phyloP scores from a whole-genome alignment of 2,329 filamentous ascomycete genomes.

The Aspergillus texensis region DNA sequence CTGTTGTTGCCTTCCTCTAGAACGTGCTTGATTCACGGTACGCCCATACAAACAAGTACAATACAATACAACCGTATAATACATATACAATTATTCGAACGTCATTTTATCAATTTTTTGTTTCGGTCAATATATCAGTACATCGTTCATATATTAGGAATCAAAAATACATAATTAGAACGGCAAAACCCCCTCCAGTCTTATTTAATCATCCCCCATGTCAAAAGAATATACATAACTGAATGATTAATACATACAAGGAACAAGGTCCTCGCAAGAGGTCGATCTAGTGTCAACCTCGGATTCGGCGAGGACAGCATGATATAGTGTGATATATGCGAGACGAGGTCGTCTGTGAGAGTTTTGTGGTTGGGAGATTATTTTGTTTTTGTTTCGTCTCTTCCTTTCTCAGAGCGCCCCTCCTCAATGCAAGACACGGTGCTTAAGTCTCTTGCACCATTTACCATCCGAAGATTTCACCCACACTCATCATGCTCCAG shows the following conservation, averaged over 20 bases:
- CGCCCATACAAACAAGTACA: neutral
- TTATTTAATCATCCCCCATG: neutral
- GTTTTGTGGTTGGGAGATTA: neutral
- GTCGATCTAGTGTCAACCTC: neutral
- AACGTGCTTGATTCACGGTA: no score
- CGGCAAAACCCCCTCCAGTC: neutral
- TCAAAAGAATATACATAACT: conserved; percentile 3
- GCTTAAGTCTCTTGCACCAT: neutral
- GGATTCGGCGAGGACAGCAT: neutral
- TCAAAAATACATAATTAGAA: neutral
- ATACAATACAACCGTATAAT: neutral
- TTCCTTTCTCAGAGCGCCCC: neutral
- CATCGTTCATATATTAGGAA: neutral
- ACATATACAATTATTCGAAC: neutral
- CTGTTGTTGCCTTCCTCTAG: neutral
- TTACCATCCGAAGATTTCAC: conserved; percentile 85
- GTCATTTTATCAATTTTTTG: neutral
- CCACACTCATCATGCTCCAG: conserved; percentile 75
- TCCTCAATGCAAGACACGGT: neutral
- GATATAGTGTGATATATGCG: neutral
- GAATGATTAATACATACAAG: conserved; percentile 4
- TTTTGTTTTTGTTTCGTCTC: neutral
- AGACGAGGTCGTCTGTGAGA: neutral
- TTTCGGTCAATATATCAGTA: neutral
- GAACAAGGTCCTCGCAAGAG: neutral